Evolutionary conservation across 805 yeast genomes (phyloP), one percentile per base, ranked within the genome.

Genomic region (Nakazawaea ernobii): DNA sequence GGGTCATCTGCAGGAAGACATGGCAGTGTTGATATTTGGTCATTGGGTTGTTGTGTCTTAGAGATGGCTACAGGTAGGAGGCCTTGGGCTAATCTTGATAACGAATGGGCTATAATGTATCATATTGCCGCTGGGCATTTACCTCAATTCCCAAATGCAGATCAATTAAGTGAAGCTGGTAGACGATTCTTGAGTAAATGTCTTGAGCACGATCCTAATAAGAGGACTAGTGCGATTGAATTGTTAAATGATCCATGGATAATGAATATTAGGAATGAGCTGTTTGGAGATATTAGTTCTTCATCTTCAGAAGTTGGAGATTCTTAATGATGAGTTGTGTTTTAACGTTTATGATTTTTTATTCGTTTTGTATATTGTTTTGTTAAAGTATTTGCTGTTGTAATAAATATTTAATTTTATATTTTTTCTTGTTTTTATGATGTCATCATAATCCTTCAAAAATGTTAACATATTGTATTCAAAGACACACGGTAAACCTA

Each of bases 41-140:
- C 99, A 0, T 70, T 92, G 37, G 99, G 99, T 3, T 94, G 99
- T 65, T 92, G 96, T 65, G 86, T 94, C 2, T 64, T 92, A 40
- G 98, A 94, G 62, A 94, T 94, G 98, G 88, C 92, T 1, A 91
- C 98, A 0, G 99, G 99, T 11, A 74, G 90, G 54, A 74, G 96
- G 50, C 99, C 99, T 6, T 94, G 99, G 99, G 86, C 95, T 13
- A 86, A 89, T 63, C 71, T 90, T 51, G 99, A 94, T 59, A 94
- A 94, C 60, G 98, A 92, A 61, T 94, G 95, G 95, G 97, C 98
- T 1, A 87, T 94, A 44, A 92, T 94, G 98, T 94, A 91, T 60
- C 97, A 89, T 62, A 94, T 94, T 59, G 98, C 97, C 0, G 95
- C 96, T 2, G 96, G 97, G 1, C 94, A 88, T 60, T 73, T 80